Evolutionary conservation across 768 basidiomycete genomes (phyloP).

Genomic region (Rhodotorula toruloides): DNA sequence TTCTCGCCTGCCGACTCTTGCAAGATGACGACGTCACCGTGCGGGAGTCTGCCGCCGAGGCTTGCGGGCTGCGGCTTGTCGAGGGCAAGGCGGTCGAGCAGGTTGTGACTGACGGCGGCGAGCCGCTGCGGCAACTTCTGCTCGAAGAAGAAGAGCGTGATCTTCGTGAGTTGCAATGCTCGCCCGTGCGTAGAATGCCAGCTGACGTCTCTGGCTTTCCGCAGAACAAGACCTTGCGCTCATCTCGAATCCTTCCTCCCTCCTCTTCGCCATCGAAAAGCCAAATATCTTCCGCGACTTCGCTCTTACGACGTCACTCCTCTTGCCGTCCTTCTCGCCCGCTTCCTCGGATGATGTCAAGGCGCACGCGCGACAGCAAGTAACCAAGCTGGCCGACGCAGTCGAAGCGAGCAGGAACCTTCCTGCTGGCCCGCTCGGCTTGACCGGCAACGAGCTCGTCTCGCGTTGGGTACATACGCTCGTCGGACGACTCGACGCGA

Average conservation of each 20-base stretch:
- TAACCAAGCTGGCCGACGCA: neutral
- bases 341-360: neutral
- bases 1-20: slow-evolving; percentile 16
- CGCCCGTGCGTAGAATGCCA: too few species aligned
- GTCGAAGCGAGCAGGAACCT: neutral
- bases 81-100: slow-evolving; percentile 23
- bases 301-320: neutral
- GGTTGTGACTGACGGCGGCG: neutral
- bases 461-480: slow-evolving; percentile 13
- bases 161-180: too few species aligned
- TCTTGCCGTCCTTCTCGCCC: neutral
- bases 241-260: slow-evolving; percentile 30
- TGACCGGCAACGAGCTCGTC: slow-evolving; percentile 30
- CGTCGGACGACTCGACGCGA: neutral
- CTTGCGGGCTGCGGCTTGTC: neutral
- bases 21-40: slow-evolving; percentile 37
- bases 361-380: neutral
- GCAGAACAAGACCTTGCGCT: slow-evolving; percentile 18
- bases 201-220: too few species aligned
- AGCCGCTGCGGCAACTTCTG: neutral
- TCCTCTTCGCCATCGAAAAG: slow-evolving; percentile 36
- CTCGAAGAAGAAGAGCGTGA: neutral
- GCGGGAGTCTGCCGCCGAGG: slow-evolving; percentile 7
- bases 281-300: slow-evolving; percentile 36
- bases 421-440: slow-evolving; percentile 21